Base-by-base conservation (phyloP, 1,139 yeast species). In the Geotrichum aggregatum region DNA sequence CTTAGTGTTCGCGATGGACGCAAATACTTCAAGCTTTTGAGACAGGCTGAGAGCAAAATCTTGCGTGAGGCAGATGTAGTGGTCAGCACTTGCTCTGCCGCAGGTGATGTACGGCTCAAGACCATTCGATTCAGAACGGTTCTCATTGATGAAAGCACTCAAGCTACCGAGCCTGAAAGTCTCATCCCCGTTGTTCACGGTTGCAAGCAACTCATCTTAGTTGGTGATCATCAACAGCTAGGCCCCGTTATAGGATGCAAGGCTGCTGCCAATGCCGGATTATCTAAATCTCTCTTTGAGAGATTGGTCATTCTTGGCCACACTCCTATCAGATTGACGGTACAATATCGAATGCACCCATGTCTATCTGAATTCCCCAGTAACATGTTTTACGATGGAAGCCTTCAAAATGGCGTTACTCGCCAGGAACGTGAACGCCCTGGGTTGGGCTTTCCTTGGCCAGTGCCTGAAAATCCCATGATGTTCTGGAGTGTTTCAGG, bases 301-400 rank as follows among this genome's bases (percentile, higher is more conserved):
- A 77, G 97, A 61, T 72, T 91, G 58, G 84, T 89, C 44, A 76
- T 83, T n/a, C 76, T 88, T 56, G 96, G 96, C 1, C 92, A 87
- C 65, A 79, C 81, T 8, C 97, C 97, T 11, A 82, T 87, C 57
- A 74, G 96, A 58, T 75, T 91, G 55, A 95, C 88, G 59, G 96
- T 89, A 30, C 98, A 91, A 67, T 91, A 91, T 69, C 84, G 98
- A 71, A 91, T 91, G 98, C 87, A 89, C 66, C 98, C 98, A 1
- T 76, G 82, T 57, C 71, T 91, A 52, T 82, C 94, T 58, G 95
- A 87, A 62, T 91, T 88, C 65, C 86, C 96, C 19, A 84, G 94
- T 63, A 88, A 89, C 66, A 84, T 87, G 87, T 91, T 88, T 64
- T 91, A 91, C 68, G 97, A 89, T 63, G 98, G 98, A 31, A 78